Evolutionary conservation across 2,329 filamentous ascomycete species (phyloP).

Genomic region (Aspergillus versicolor): DNA sequence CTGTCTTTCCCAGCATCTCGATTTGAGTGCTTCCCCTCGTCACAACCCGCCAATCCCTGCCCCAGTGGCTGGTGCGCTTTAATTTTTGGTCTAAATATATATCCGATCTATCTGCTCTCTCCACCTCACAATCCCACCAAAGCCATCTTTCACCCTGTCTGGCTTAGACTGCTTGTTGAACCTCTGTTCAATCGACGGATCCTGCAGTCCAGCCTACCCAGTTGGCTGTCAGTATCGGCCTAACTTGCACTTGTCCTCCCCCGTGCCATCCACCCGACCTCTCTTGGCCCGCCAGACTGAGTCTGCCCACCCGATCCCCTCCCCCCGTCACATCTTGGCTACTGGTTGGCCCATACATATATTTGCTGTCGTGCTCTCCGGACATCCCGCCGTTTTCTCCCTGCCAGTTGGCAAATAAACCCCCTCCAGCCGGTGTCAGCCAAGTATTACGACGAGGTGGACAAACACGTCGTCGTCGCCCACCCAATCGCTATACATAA

Average conservation of each 20-base stretch:
- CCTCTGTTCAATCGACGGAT: constrained; percentile 3
- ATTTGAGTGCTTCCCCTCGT: background rate
- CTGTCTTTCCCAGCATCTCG: background rate
- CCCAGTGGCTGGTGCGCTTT: constrained; percentile 14
- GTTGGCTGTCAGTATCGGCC: constrained; percentile 2
- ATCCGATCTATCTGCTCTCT: constrained; percentile 21
- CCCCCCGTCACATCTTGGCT: constrained; percentile 9
- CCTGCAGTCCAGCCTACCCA: background rate
- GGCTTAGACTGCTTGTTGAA: constrained; percentile 8
- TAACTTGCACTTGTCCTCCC: background rate
- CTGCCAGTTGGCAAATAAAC: constrained; percentile 11
- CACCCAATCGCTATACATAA: constrained; percentile 9
- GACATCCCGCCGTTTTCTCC: background rate
- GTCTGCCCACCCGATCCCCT: constrained; percentile 6
- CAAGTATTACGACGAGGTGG: constrained; percentile 7
- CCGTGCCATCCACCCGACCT: constrained; percentile 1
- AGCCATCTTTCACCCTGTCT: constrained; percentile 9
- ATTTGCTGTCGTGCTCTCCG: constrained; percentile 4
- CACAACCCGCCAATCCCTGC: constrained; percentile 9
- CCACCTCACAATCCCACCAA: constrained; percentile 16
- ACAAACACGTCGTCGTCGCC: constrained; percentile 3
- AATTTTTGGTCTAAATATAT: constrained; percentile 24
- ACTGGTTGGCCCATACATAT: constrained; percentile 12
- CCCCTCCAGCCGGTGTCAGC: constrained; percentile 10
- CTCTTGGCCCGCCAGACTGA: constrained; percentile 7